A percentile compares a stretch with the other conserved stretches of the same genome.
These are phyloP conservation scores for Chaetomiaceae sp. DNA, from an alignment of 2,329 filamentous ascomycete genomes.

Conservation along the genomic window DNA sequence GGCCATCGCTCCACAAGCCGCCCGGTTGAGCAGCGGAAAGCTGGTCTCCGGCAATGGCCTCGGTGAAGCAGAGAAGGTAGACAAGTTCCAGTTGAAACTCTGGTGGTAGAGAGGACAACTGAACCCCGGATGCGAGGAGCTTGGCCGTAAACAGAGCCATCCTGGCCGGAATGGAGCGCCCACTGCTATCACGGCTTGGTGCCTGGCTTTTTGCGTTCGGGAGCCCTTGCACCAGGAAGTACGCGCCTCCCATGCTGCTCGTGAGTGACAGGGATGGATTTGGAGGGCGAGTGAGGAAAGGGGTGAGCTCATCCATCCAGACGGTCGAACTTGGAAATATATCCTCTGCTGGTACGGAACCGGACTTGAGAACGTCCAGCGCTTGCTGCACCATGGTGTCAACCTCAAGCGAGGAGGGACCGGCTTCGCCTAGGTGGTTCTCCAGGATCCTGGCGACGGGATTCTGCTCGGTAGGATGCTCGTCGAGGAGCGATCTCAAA, in stretches of 20 bases:
- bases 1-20: slow-evolving; percentile 43
- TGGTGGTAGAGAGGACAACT: slow-evolving; percentile 37
- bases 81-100: slow-evolving; percentile 47
- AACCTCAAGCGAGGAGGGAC: slow-evolving; percentile 48
- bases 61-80: slow-evolving; percentile 47
- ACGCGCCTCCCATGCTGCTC: slow-evolving; percentile 65
- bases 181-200: slow-evolving; percentile 57
- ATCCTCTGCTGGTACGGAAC: slow-evolving; percentile 34
- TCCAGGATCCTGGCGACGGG: slow-evolving; percentile 51
- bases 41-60: slow-evolving; percentile 52
- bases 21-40: slow-evolving; percentile 41
- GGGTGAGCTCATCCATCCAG: slow-evolving; percentile 62
- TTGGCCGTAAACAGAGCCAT: slow-evolving; percentile 67
- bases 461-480: slow-evolving; percentile 37
- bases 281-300: slow-evolving; percentile 49
- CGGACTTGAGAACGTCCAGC: slow-evolving; percentile 35
- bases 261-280: slow-evolving; percentile 68
- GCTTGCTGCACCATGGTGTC: slow-evolving; percentile 51
- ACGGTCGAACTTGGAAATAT: slow-evolving; percentile 59
- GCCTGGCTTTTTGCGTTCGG: slow-evolving; percentile 19
- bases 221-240: slow-evolving; percentile 53
- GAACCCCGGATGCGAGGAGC: slow-evolving; percentile 46
- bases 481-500: slow-evolving; percentile 45
- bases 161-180: slow-evolving; percentile 67
- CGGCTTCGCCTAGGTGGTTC: slow-evolving; percentile 49